Evolutionary conservation across 768 basidiomycete species (phyloP).

Genomic region (Porphyrellus cyaneotinctus): DNA sequence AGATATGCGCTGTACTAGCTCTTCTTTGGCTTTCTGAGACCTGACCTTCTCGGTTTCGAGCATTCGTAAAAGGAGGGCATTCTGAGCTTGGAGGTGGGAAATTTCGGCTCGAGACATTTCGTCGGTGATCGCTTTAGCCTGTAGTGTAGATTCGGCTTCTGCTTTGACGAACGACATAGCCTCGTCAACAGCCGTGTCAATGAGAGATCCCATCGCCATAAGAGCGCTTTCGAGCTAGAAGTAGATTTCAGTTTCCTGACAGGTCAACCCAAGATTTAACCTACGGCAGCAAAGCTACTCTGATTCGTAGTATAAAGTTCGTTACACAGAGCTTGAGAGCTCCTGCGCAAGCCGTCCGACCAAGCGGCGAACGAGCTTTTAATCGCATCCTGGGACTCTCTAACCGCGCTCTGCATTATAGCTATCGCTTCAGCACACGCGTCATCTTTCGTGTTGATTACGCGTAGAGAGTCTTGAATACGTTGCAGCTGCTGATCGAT

Average conservation of each 20-base stretch:
- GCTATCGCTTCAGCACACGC: slow-evolving; percentile 50
- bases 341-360: slow-evolving; percentile 48
- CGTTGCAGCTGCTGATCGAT: slow-evolving; percentile 56
- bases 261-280: slow-evolving; percentile 13
- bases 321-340: slow-evolving; percentile 44
- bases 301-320: slow-evolving; percentile 43
- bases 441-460: slow-evolving; percentile 55
- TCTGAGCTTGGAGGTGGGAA: slow-evolving; percentile 63
- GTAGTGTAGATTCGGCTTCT: slow-evolving; percentile 48
- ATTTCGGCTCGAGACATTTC: slow-evolving; percentile 51
- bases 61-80: slow-evolving; percentile 54
- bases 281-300: slow-evolving; percentile 43
- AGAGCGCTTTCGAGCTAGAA: slow-evolving; percentile 54
- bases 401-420: slow-evolving; percentile 45
- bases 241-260: slow-evolving; percentile 4
- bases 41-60: slow-evolving; percentile 64
- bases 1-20: slow-evolving; percentile 72
- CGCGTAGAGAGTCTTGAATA: slow-evolving; percentile 47
- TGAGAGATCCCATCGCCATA: slow-evolving; percentile 50
- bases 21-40: slow-evolving; percentile 64
- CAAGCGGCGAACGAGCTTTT: slow-evolving; percentile 51
- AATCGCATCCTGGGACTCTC: slow-evolving; percentile 51
- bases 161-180: slow-evolving; percentile 52
- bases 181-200: slow-evolving; percentile 59
- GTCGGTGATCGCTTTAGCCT: slow-evolving; percentile 47